Conservation (phyloP, 1,284 basidiomycete genomes). For the Moesziomyces parantarcticus region DNA sequence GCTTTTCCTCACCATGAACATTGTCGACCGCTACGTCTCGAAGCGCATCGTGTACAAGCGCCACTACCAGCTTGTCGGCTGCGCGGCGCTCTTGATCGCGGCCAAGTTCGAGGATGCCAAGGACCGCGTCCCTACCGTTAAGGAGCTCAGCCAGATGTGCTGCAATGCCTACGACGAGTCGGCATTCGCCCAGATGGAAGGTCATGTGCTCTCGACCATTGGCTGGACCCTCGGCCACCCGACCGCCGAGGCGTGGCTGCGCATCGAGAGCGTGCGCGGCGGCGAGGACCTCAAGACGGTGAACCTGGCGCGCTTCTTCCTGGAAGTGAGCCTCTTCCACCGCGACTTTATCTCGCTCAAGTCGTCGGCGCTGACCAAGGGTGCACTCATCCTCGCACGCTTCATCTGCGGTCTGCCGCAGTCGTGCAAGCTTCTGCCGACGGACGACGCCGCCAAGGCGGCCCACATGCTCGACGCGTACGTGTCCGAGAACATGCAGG, state of each 20-base stretch:
- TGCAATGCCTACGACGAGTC: slow-evolving; percentile 94
- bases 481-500: slow-evolving; percentile 84
- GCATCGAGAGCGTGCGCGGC: slow-evolving; percentile 71
- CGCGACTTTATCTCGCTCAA: slow-evolving; percentile 89
- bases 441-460: slow-evolving; percentile 42
- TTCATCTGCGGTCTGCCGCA: slow-evolving; percentile 73
- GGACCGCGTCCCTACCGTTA: slow-evolving; percentile 93
- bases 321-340: slow-evolving; percentile 98
- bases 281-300: slow-evolving; percentile 86
- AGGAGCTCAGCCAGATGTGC: slow-evolving; percentile 93
- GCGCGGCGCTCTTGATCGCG: slow-evolving; percentile 97
- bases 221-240: slow-evolving; percentile 97
- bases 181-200: slow-evolving; percentile 81
- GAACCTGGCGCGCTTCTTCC: slow-evolving; percentile 93
- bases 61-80: slow-evolving; percentile 99
- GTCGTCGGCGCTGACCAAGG: slow-evolving; percentile 87
- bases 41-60: slow-evolving; percentile 98
- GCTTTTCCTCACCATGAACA: slow-evolving; percentile 96
- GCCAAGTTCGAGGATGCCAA: slow-evolving; percentile 99
- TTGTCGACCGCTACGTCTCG: slow-evolving; percentile 98
- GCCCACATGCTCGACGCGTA: slow-evolving; percentile 86
- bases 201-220: slow-evolving; percentile 93
- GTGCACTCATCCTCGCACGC: slow-evolving; percentile 86
- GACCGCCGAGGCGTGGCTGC: slow-evolving; percentile 95
- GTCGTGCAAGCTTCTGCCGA: slow-evolving; percentile 27